Evolutionary conservation across 2,329 filamentous ascomycete genomes (phyloP), one percentile per base, ranked within the genome.

Genomic region (Aquanectria penicillioides): DNA sequence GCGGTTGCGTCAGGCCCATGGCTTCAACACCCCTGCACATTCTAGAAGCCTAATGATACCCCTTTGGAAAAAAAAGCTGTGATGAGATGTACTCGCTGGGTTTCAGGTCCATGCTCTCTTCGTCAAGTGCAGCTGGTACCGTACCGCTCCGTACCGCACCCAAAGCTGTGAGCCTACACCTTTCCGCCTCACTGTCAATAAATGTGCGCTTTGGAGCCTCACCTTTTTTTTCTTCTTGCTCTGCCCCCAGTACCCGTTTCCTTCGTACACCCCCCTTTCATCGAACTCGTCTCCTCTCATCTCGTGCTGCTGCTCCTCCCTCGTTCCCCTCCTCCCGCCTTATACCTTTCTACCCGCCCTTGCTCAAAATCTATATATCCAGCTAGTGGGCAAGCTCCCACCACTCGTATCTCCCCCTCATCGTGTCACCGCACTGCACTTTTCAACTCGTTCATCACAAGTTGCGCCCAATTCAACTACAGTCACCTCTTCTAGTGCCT

Each of bases 141-240:
- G n/a, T n/a, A n/a, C n/a, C n/a, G n/a, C n/a, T n/a, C n/a, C n/a
- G n/a, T n/a, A n/a, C n/a, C n/a, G n/a, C n/a, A n/a, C n/a, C n/a
- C 18, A 28, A 61, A 62, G 57, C 55, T 57, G 54, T 40, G 37
- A 40, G 64, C 59, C 67, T 68, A 54, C 50, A 59, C 33, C 61
- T 63, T 41, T 48, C 57, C 68, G 68, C 68, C 68, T 70, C 68
- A 70, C 68, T 67, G 36, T 22, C 23, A 25, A 18, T 49, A 56
- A 70, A 69, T 65, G 66, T 70, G 68, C 68, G 49, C 56, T 68
- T 69, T 65, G 38, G 66, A 70, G 68, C 68, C 68, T 70, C 68
- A 63, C 57, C 52, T 61, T 66, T 53, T 37, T 36, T 52, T 41
- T 44, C 40, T 15, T 37, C 37, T 31, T 57, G 23, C 12, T 38